A percentile compares a stretch with the other conserved stretches of the same genome.
Evolutionary conservation across 768 basidiomycete genomes (phyloP).

Genomic region (Gloeostereum incarnatum): DNA sequence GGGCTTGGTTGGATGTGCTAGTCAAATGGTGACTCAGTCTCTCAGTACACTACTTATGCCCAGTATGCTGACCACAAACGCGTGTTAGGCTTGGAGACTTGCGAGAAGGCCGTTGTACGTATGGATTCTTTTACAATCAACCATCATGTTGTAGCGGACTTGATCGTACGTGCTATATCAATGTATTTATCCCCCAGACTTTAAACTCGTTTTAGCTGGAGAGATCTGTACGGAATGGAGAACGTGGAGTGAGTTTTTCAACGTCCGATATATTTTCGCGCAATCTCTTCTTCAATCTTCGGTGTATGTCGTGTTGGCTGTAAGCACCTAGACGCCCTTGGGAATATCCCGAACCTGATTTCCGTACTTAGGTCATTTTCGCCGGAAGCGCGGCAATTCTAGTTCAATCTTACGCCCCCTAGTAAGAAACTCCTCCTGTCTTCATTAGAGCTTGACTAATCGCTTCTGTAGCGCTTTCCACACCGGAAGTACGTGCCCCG

Average conservation of each 20-base stretch:
- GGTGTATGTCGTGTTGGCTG: constrained; percentile 56
- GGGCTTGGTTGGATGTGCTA: constrained; percentile 65
- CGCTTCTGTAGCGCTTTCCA: constrained; percentile 50
- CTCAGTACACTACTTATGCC: neutral
- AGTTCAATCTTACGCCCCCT: constrained; percentile 60
- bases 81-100: constrained; percentile 55
- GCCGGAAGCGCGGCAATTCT: constrained; percentile 55
- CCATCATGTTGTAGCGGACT: constrained; percentile 63
- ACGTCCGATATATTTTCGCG: constrained; percentile 43
- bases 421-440: constrained; percentile 30
- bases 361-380: constrained; percentile 39
- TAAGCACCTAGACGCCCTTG: constrained; percentile 29
- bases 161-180: constrained; percentile 33
- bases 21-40: constrained; percentile 53
- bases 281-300: constrained; percentile 57
- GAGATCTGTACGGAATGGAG: constrained; percentile 60
- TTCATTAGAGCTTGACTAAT: neutral
- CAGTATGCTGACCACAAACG: neutral
- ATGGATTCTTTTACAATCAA: constrained; percentile 66
- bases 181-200: neutral
- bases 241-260: constrained; percentile 55
- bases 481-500: constrained; percentile 49
- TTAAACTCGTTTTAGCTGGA: constrained; percentile 33
- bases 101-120: constrained; percentile 57
- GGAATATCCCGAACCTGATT: constrained; percentile 1